Percentiles rank a stretch among this genome's conserved stretches.
Conservation (phyloP, 2,329 filamentous ascomycete species). For the Hymenoscyphus salicellus region DNA sequence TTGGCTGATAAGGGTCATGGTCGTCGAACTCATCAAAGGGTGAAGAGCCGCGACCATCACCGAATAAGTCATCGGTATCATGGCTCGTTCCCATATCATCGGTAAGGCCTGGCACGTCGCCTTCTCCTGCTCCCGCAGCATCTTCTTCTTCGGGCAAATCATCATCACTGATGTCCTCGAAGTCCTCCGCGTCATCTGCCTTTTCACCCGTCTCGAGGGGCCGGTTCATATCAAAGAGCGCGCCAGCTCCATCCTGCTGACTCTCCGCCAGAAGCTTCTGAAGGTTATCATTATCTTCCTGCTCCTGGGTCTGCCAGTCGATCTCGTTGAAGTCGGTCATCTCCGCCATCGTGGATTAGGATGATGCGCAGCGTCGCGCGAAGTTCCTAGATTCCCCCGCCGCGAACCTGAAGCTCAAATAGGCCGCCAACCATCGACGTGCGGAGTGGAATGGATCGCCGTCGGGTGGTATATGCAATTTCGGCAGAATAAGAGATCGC, state of each 20-base stretch:
- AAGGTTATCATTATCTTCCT: conserved; percentile 49
- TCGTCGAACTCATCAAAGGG: conserved; percentile 30
- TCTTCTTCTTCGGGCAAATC: conserved; percentile 81
- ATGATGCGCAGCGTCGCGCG: background rate
- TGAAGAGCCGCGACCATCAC: conserved; percentile 46
- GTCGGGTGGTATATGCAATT: background rate
- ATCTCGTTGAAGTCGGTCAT: conserved; percentile 31
- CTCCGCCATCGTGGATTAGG: conserved; percentile 12
- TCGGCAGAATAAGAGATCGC: background rate
- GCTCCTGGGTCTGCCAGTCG: conserved; percentile 45
- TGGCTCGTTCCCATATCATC: conserved; percentile 60
- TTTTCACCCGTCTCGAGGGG: conserved; percentile 69
- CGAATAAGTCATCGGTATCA: conserved; percentile 65
- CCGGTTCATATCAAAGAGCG: conserved; percentile 43
- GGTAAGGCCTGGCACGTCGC: conserved; percentile 36
- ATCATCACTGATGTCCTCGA: conserved; percentile 85
- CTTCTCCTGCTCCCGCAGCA: conserved; percentile 23
- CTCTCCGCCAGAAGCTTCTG: conserved; percentile 46
- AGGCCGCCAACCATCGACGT: conserved; percentile 9
- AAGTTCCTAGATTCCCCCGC: conserved; percentile 8
- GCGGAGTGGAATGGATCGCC: background rate
- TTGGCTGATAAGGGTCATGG: conserved; percentile 20
- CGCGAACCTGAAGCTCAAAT: conserved; percentile 11
- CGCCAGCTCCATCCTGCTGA: conserved; percentile 35
- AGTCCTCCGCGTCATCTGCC: conserved; percentile 89